A percentile compares a stretch with the other conserved stretches of the same genome.
Evolutionary conservation across 78 protist genomes (phyloP).

Genomic region (Trichosphaerium sp.): DNA sequence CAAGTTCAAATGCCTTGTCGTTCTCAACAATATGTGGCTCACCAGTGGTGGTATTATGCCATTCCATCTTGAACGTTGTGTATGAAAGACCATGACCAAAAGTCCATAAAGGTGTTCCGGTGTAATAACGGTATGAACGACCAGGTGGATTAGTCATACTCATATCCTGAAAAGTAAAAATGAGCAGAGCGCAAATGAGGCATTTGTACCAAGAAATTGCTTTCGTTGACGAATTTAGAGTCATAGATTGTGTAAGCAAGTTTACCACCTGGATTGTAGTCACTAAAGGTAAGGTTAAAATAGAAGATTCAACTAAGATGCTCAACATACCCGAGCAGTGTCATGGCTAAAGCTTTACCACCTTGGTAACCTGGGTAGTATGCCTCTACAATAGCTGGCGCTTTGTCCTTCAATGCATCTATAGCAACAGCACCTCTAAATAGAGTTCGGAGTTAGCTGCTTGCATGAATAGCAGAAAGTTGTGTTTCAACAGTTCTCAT

Average conservation of each 20-base stretch:
- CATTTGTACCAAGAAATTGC: too few relatives aligned
- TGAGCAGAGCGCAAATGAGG: background rate
- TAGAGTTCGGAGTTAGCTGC: too few relatives aligned
- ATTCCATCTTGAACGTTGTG: conserved; percentile 14
- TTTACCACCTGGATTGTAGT: conserved; percentile 31
- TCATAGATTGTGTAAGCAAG: conserved; percentile 21
- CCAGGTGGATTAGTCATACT: background rate
- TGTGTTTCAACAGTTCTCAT: too few relatives aligned
- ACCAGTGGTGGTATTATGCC: too few relatives aligned
- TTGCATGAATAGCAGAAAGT: too few relatives aligned
- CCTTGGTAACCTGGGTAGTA: conserved; percentile 27
- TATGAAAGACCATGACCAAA: conserved; percentile 42
- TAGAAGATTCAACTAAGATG: too few relatives aligned
- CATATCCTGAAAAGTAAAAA: background rate
- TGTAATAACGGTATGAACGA: conserved; percentile 27
- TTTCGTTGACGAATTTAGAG: background rate
- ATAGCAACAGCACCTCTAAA: conserved; percentile 13
- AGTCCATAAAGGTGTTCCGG: conserved; percentile 8
- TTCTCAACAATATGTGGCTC: too few relatives aligned
- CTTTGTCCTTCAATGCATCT: background rate
- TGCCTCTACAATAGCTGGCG: conserved; percentile 19
- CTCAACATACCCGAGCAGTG: background rate
- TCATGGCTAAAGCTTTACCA: conserved; percentile 4
- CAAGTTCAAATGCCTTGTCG: too few relatives aligned
- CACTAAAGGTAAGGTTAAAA: conserved; percentile 15